Conservation (phyloP, 2,329 filamentous ascomycete species). For the Gremmenia infestans region DNA sequence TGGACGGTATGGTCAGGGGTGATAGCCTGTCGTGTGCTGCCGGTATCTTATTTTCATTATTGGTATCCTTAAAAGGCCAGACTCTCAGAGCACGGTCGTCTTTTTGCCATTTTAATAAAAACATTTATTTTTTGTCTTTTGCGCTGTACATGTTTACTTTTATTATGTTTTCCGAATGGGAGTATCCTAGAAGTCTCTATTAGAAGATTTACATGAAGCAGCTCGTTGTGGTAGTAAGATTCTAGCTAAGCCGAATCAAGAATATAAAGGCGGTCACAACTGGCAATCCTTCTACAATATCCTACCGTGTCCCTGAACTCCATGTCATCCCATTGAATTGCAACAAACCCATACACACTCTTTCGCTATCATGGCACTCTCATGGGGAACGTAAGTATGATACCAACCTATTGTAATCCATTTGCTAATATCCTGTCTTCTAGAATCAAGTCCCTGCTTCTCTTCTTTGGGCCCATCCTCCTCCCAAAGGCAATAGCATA, state of each 20-base stretch:
- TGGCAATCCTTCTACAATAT: not conserved
- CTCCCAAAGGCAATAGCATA: conserved; percentile 60
- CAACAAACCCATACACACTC: not conserved
- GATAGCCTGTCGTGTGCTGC: too few relatives aligned
- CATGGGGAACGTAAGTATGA: conserved; percentile 45
- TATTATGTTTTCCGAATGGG: too few relatives aligned
- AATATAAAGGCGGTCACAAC: not conserved
- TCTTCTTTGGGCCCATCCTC: conserved; percentile 64
- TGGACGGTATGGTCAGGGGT: too few relatives aligned
- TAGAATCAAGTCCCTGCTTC: conserved; percentile 41
- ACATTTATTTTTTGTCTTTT: too few relatives aligned
- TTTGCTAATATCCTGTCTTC: conserved; percentile 7
- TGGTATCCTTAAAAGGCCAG: too few relatives aligned
- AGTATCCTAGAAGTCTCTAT: too few relatives aligned
- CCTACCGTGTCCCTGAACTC: conserved; percentile 3
- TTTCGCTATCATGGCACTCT: conserved; percentile 34
- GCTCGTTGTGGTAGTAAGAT: too few relatives aligned
- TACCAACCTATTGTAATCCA: not conserved
- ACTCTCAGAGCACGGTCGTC: too few relatives aligned
- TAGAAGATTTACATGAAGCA: too few relatives aligned
- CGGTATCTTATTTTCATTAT: too few relatives aligned
- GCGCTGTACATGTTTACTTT: too few relatives aligned
- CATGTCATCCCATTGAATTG: not conserved
- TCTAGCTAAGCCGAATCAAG: not conserved
- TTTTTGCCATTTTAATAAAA: too few relatives aligned